Evolutionary conservation across 2,329 filamentous ascomycete species (phyloP).

Genomic region (Drechslerella stenobrocha): DNA sequence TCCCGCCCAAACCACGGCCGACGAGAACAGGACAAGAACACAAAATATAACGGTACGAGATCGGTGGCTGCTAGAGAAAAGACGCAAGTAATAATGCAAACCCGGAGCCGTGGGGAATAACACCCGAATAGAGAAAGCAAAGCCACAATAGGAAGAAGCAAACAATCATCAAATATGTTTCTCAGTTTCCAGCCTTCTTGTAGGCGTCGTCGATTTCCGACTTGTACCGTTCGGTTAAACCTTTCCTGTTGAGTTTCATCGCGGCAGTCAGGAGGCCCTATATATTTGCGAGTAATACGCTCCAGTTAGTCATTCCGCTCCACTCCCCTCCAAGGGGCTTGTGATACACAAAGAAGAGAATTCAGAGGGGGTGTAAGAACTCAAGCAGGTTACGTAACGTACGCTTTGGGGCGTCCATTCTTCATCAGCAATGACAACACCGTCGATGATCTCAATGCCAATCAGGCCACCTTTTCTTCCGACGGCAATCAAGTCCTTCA

Average conservation of each 20-base stretch:
- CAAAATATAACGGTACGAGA: constrained; percentile 8
- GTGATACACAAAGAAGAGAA: neutral
- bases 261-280: constrained; percentile 70
- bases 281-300: constrained; percentile 54
- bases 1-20: neutral
- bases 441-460: constrained; percentile 73
- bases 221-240: constrained; percentile 66
- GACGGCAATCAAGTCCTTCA: constrained; percentile 70
- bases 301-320: constrained; percentile 9
- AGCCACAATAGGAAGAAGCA: neutral
- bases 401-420: constrained; percentile 87
- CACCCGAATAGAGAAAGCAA: constrained; percentile 2
- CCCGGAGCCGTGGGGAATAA: constrained; percentile 4
- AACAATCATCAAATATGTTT: neutral
- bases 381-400: constrained; percentile 57
- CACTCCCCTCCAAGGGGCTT: neutral
- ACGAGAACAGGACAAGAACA: constrained; percentile 4
- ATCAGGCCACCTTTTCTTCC: constrained; percentile 69
- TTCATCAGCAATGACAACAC: constrained; percentile 77
- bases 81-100: constrained; percentile 12
- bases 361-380: constrained; percentile 1
- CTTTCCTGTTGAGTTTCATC: constrained; percentile 72
- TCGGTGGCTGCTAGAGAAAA: constrained; percentile 6
- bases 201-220: constrained; percentile 67
- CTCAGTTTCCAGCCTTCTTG: constrained; percentile 48